Conservation (phyloP, 129 eudicot species). For the Escallonia herrerae region DNA sequence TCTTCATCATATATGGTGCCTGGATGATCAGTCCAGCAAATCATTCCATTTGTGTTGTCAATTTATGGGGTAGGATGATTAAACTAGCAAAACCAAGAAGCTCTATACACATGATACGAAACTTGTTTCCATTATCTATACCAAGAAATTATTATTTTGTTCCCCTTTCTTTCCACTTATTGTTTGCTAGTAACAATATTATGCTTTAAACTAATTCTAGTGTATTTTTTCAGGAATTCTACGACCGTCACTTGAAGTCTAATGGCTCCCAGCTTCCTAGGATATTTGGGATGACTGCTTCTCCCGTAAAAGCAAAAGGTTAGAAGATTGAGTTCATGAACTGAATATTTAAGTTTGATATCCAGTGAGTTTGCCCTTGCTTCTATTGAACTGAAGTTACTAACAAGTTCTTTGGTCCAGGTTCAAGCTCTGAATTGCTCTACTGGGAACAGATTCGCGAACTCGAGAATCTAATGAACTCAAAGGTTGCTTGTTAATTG, state of each 20-base stretch:
- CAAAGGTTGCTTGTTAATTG: slow-evolving; percentile 50
- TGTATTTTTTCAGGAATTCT: slow-evolving; percentile 53
- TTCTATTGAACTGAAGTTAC: background rate
- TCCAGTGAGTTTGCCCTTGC: background rate
- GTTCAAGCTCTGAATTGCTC: slow-evolving; percentile 24
- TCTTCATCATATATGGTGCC: too few species aligned
- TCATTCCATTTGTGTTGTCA: too few species aligned
- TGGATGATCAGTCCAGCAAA: too few species aligned
- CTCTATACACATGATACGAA: too few species aligned
- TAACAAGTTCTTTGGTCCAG: slow-evolving; percentile 23
- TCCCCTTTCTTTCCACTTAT: too few species aligned
- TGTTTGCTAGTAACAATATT: too few species aligned
- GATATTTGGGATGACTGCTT: slow-evolving; percentile 95
- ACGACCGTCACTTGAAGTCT: slow-evolving; percentile 35
- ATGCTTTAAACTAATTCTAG: too few species aligned
- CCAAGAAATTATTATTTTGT: too few species aligned
- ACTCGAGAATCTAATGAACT: slow-evolving; percentile 67
- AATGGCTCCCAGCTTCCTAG: slow-evolving; percentile 47
- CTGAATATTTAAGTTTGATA: background rate
- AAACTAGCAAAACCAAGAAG: too few species aligned
- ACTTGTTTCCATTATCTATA: too few species aligned
- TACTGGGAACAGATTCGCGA: slow-evolving; percentile 60
- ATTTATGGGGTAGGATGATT: too few species aligned
- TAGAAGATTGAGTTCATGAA: slow-evolving; percentile 2
- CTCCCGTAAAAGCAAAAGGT: slow-evolving; percentile 90